These are phyloP conservation scores for Geranium incanum DNA, from an alignment of 441 rosid species.

Conservation along the genomic window DNA sequence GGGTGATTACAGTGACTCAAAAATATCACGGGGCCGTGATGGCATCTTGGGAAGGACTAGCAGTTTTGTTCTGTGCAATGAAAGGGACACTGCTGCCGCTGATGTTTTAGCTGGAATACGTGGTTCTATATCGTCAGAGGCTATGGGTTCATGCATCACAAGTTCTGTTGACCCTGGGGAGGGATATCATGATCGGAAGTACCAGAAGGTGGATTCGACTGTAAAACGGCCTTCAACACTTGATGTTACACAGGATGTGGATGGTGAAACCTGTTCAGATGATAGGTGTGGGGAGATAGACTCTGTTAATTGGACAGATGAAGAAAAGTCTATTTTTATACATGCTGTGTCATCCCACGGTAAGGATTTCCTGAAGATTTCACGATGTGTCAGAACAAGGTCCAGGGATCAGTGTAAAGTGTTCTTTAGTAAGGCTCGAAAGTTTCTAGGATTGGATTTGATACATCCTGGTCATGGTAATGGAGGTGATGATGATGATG, in stretches of 20 bases:
- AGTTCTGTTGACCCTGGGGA: conserved; percentile 61
- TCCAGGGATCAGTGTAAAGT: conserved; percentile 79
- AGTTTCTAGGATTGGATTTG: conserved; percentile 80
- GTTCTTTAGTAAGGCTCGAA: conserved; percentile 86
- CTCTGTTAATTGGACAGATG: conserved; percentile 84
- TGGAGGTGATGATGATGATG: conserved; percentile 52
- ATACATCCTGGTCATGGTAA: conserved; percentile 40
- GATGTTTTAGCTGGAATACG: conserved; percentile 71
- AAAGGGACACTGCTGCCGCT: conserved; percentile 70
- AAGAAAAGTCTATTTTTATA: conserved; percentile 67
- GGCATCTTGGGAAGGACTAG: conserved; percentile 43
- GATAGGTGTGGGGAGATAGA: conserved; percentile 86
- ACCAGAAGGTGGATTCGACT: conserved; percentile 37
- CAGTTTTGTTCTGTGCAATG: conserved; percentile 45
- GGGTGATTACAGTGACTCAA: conserved; percentile 41
- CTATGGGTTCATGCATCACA: conserved; percentile 72
- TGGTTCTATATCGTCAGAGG: conserved; percentile 77
- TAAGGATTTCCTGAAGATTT: conserved; percentile 72
- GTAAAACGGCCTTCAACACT: conserved; percentile 44
- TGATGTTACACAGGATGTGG: conserved; percentile 55
- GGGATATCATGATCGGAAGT: conserved; percentile 40
- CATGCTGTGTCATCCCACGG: conserved; percentile 66
- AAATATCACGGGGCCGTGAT: conserved; percentile 34
- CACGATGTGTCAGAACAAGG: conserved; percentile 57
- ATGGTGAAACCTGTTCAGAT: conserved; percentile 81